Evolutionary conservation across 2,329 filamentous ascomycete genomes (phyloP).

Genomic region (Aureobasidium melanogenum): DNA sequence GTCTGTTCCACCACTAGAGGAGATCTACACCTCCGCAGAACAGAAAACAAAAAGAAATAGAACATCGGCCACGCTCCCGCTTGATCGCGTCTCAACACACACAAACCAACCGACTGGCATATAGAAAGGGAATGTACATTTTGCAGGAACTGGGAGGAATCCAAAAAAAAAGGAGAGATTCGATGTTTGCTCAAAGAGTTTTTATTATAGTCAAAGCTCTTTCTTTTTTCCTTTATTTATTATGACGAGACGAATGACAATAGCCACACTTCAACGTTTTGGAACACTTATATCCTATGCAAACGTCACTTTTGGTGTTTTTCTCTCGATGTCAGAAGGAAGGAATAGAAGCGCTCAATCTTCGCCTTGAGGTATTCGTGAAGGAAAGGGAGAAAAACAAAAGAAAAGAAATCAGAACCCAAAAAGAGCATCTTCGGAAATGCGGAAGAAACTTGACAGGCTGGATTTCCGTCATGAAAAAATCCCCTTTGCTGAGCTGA

Average conservation of each 20-base stretch:
- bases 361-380: no score
- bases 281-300: neutral
- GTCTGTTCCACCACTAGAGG: constrained; percentile 81
- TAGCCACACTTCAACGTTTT: neutral
- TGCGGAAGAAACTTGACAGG: no score
- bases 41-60: neutral
- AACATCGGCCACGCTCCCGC: no score
- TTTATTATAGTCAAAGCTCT: neutral
- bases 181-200: neutral
- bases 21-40: neutral
- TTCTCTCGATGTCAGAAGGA: no score
- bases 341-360: no score
- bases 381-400: no score
- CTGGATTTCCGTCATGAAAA: no score
- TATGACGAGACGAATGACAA: constrained; percentile 7
- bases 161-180: neutral
- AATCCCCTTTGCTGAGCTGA: no score
- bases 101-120: neutral
- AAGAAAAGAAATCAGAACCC: no score
- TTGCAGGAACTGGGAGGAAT: neutral
- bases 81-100: constrained; percentile 1
- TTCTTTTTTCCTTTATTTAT: neutral
- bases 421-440: no score
- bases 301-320: no score
- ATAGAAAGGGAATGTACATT: neutral